phyloP scores from a whole-genome alignment of 257 asterid species.

The Ehretia macrophylla region DNA sequence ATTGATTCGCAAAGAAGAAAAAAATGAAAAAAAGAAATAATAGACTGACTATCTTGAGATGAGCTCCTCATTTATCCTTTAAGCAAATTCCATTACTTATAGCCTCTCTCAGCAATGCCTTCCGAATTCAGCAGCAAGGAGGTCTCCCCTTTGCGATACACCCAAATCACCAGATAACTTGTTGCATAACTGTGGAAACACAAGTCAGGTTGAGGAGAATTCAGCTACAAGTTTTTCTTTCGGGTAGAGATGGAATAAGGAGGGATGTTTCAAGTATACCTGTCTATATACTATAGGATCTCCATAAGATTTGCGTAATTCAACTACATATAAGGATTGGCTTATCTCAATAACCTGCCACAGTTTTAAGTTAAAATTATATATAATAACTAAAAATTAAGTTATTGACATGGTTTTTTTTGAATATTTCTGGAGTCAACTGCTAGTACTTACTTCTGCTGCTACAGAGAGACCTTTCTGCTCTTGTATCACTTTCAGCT shows the following conservation, averaged over 20 bases:
- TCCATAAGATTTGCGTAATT: constrained; percentile 66
- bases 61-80: no score
- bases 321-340: constrained; percentile 77
- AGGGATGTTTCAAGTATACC: no score
- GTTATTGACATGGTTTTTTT: no score
- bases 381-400: no score
- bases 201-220: no score
- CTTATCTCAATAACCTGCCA: constrained; percentile 84
- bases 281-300: constrained; percentile 69
- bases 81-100: background rate
- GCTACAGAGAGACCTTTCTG: constrained; percentile 57
- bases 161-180: constrained; percentile 78
- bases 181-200: constrained; percentile 64
- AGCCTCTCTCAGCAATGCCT: background rate
- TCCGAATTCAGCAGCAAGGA: constrained; percentile 17
- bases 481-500: constrained; percentile 69
- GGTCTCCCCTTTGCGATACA: constrained; percentile 45
- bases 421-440: no score
- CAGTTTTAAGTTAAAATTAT: no score
- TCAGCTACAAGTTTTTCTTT: no score
- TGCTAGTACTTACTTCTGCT: constrained; percentile 88
- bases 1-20: no score
- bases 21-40: no score
- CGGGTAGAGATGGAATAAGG: no score
- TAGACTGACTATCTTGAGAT: no score